phyloP scores from a whole-genome alignment of 1,284 basidiomycete genomes.

The Mycocalia duriaeana region DNA sequence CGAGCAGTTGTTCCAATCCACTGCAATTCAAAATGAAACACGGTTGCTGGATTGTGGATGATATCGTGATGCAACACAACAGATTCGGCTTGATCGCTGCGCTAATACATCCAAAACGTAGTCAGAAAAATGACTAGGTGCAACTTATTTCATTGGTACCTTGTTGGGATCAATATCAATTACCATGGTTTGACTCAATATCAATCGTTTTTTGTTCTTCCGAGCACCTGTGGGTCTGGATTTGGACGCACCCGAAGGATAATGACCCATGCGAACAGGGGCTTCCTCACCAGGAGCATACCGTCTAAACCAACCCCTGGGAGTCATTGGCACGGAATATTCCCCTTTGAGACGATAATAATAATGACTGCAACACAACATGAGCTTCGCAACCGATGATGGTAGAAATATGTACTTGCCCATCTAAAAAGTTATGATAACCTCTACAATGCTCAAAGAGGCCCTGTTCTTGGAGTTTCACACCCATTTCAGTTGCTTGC shows the following conservation, averaged over 20 bases:
- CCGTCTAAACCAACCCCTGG: slow-evolving; percentile 64
- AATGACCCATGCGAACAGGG: slow-evolving; percentile 30
- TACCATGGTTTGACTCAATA: slow-evolving; percentile 83
- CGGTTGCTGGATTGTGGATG: slow-evolving; percentile 86
- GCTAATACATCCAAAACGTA: slow-evolving; percentile 34
- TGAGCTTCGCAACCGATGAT: slow-evolving; percentile 1
- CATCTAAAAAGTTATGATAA: slow-evolving; percentile 79
- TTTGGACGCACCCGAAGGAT: slow-evolving; percentile 34
- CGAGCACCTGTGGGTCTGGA: slow-evolving; percentile 28
- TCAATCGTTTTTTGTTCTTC: slow-evolving; percentile 58
- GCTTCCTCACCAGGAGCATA: slow-evolving; percentile 34
- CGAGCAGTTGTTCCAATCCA: slow-evolving; percentile 97
- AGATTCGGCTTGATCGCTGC: slow-evolving; percentile 83
- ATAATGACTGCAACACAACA: slow-evolving; percentile 55
- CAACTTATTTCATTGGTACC: slow-evolving; percentile 30
- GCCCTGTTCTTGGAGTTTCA: slow-evolving; percentile 70
- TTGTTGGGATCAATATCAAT: slow-evolving; percentile 83
- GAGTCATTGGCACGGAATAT: slow-evolving; percentile 64
- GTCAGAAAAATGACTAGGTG: neutral
- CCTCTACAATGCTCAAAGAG: slow-evolving; percentile 80
- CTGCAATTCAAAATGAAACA: slow-evolving; percentile 94
- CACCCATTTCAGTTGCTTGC: slow-evolving; percentile 77
- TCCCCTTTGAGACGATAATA: slow-evolving; percentile 82
- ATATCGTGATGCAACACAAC: slow-evolving; percentile 88
- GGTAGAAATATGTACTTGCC: slow-evolving; percentile 42